Conservation (phyloP, 2,329 filamentous ascomycete species). For the Alternaria gansuensis region DNA sequence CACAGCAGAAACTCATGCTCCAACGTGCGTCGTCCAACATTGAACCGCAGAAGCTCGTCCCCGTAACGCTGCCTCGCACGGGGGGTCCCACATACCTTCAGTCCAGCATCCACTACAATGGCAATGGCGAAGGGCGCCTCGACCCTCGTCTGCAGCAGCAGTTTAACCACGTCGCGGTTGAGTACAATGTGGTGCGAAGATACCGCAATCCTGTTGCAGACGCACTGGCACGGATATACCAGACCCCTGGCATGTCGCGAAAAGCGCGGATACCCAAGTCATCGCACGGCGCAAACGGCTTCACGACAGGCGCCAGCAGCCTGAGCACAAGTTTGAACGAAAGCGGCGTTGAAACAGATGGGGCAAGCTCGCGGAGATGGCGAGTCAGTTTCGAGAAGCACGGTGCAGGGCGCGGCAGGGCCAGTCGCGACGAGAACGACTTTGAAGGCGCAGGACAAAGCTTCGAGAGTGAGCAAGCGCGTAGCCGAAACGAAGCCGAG, state of each 20-base stretch:
- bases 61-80: slow-evolving; percentile 50
- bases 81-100: slow-evolving; percentile 47
- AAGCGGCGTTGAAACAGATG: slow-evolving; percentile 39
- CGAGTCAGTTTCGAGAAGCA: slow-evolving; percentile 45
- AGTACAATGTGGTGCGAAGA: slow-evolving; percentile 76
- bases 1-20: slow-evolving; percentile 78
- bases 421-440: slow-evolving; percentile 36
- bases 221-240: slow-evolving; percentile 65
- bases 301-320: slow-evolving; percentile 40
- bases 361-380: slow-evolving; percentile 35
- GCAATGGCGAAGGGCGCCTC: slow-evolving; percentile 52
- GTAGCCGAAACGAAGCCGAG: slow-evolving; percentile 47
- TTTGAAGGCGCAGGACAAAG: slow-evolving; percentile 38
- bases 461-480: slow-evolving; percentile 41
- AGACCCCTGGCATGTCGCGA: slow-evolving; percentile 59
- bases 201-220: slow-evolving; percentile 75
- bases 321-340: slow-evolving; percentile 47
- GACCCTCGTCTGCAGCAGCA: slow-evolving; percentile 72
- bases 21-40: slow-evolving; percentile 77
- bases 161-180: slow-evolving; percentile 74
- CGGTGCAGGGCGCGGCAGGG: slow-evolving; percentile 22
- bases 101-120: slow-evolving; percentile 49
- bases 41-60: slow-evolving; percentile 65
- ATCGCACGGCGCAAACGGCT: slow-evolving; percentile 37
- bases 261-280: slow-evolving; percentile 35